Conservation (phyloP, 257 asterid genomes). For the Nicotiana obtusifolia region DNA sequence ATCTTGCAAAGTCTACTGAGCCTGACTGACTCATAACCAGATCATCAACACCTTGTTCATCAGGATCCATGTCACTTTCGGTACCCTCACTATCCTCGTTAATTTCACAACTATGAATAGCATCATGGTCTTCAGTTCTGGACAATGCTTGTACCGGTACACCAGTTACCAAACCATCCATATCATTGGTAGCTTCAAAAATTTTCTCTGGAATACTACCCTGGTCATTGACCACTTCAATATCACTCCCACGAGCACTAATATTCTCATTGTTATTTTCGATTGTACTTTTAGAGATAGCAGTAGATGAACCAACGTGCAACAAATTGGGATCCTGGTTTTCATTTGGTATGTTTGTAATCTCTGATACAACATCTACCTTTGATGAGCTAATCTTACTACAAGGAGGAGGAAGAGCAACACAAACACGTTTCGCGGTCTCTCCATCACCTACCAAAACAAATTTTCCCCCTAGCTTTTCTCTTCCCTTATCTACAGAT, state of each 20-base stretch:
- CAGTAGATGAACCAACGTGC: conserved; percentile 7
- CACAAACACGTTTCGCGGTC: conserved; percentile 32
- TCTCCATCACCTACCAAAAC: conserved; percentile 21
- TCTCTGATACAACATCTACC: conserved; percentile 33
- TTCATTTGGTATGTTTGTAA: conserved; percentile 25
- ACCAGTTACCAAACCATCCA: conserved; percentile 3
- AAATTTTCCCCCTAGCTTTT: conserved; percentile 14
- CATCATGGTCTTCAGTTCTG: conserved; percentile 11
- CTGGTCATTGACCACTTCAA: not conserved
- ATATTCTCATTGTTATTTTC: conserved; percentile 14
- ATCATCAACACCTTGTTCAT: conserved; percentile 47
- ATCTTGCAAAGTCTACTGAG: conserved; percentile 41
- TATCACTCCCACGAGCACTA: conserved; percentile 9
- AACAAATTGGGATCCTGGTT: conserved; percentile 18
- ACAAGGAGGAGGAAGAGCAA: conserved; percentile 30
- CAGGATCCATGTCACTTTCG: conserved; percentile 26
- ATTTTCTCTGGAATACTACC: not conserved
- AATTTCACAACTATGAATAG: conserved; percentile 21
- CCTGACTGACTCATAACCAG: conserved; percentile 57
- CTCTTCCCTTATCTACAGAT: conserved; percentile 21
- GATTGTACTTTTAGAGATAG: conserved; percentile 13
- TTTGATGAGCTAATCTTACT: conserved; percentile 41
- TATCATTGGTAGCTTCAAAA: not conserved
- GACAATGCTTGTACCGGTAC: conserved; percentile 6
- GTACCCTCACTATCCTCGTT: conserved; percentile 36